Conservation (phyloP, 2,329 filamentous ascomycete genomes). For the Calonectria fujianensis region DNA sequence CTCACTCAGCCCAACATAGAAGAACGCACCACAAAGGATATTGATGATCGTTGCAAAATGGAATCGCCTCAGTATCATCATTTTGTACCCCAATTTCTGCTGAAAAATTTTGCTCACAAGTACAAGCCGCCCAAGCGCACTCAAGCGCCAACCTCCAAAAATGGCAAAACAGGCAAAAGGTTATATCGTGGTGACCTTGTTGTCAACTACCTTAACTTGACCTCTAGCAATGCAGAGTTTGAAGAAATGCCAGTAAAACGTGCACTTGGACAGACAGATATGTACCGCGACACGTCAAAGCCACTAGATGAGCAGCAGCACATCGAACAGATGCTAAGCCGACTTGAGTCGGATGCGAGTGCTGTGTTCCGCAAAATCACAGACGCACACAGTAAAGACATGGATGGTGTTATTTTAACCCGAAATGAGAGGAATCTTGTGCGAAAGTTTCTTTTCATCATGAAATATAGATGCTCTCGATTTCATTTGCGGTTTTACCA, state of each 20-base stretch:
- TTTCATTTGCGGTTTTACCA: slow-evolving; percentile 62
- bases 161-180: background rate
- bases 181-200: slow-evolving; percentile 49
- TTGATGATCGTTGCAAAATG: too few relatives aligned
- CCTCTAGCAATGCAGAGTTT: slow-evolving; percentile 35
- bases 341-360: slow-evolving; percentile 49
- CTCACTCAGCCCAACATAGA: too few relatives aligned
- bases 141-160: background rate
- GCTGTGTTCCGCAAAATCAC: slow-evolving; percentile 56
- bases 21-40: too few relatives aligned
- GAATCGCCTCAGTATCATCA: slow-evolving; percentile 6
- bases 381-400: background rate
- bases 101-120: slow-evolving; percentile 16
- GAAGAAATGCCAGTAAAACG: slow-evolving; percentile 49
- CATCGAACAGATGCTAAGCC: slow-evolving; percentile 53
- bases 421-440: slow-evolving; percentile 60
- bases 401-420: slow-evolving; percentile 53
- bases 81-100: background rate
- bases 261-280: slow-evolving; percentile 51
- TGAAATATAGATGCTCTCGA: slow-evolving; percentile 64
- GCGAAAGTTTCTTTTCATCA: slow-evolving; percentile 67
- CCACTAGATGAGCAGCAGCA: slow-evolving; percentile 43
- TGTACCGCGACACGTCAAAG: slow-evolving; percentile 52
- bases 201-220: slow-evolving; percentile 52
- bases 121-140: background rate